These are phyloP conservation scores for Chernovozyma sophiae-reginae DNA, from an alignment of 1,139 yeast genomes.

Conservation along the genomic window DNA sequence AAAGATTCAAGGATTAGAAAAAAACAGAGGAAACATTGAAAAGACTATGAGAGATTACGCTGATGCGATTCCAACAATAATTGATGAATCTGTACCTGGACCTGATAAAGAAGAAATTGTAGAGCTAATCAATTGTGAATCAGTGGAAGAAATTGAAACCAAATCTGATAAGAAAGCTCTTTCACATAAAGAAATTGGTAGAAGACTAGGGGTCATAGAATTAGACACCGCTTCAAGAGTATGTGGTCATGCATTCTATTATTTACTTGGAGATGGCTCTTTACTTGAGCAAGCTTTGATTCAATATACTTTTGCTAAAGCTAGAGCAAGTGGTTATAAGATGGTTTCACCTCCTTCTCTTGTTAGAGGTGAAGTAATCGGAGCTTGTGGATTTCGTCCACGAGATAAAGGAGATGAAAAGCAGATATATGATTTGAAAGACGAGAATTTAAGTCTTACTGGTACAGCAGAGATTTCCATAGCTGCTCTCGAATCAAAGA, in stretches of 20 bases:
- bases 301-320: slow-evolving; percentile 67
- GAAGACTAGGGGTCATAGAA: slow-evolving; percentile 59
- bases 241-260: slow-evolving; percentile 89
- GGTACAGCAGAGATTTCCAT: slow-evolving; percentile 97
- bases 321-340: slow-evolving; percentile 63
- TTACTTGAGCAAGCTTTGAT: slow-evolving; percentile 84
- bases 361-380: slow-evolving; percentile 70
- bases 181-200: slow-evolving; percentile 63
- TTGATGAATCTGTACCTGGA: slow-evolving; percentile 51
- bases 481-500: slow-evolving; percentile 60
- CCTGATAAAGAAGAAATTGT: slow-evolving; percentile 40
- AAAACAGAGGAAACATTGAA: slow-evolving; percentile 15
- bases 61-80: slow-evolving; percentile 64
- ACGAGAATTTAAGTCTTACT: slow-evolving; percentile 59
- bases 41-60: slow-evolving; percentile 32
- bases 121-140: slow-evolving; percentile 44
- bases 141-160: slow-evolving; percentile 21
- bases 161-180: slow-evolving; percentile 15
- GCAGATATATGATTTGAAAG: slow-evolving; percentile 68
- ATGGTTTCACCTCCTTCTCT: slow-evolving; percentile 83
- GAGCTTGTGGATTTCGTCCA: slow-evolving; percentile 95
- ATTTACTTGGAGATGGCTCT: slow-evolving; percentile 82
- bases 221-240: slow-evolving; percentile 67
- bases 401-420: slow-evolving; percentile 84
- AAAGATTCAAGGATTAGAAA: slow-evolving; percentile 1